Evolutionary conservation across 768 basidiomycete genomes (phyloP).

Genomic region (Rossbeevera mucosa): DNA sequence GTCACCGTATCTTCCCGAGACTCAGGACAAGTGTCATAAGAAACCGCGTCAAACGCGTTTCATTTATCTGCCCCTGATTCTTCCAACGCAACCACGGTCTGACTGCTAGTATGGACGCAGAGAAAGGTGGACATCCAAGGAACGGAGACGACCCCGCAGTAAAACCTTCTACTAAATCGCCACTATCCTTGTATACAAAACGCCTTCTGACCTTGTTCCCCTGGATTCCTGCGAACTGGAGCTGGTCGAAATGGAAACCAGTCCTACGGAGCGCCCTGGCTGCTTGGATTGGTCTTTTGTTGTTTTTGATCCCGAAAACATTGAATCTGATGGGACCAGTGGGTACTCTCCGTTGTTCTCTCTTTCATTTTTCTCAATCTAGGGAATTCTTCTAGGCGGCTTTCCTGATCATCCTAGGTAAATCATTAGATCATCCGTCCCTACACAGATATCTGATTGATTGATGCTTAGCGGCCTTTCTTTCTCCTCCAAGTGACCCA

Average conservation of each 20-base stretch:
- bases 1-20: constrained; percentile 7
- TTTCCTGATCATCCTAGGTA: constrained; percentile 63
- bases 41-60: neutral
- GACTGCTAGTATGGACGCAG: neutral
- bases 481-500: constrained; percentile 65
- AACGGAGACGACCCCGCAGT: neutral
- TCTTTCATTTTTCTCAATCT: neutral
- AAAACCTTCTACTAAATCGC: neutral
- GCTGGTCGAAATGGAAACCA: constrained; percentile 57
- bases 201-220: constrained; percentile 32
- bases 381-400: constrained; percentile 43
- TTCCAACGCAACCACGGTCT: neutral
- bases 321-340: constrained; percentile 57
- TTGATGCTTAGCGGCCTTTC: constrained; percentile 44
- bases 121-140: neutral
- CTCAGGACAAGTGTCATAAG: constrained; percentile 2
- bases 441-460: neutral
- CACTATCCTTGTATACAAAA: neutral
- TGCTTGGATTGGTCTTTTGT: constrained; percentile 55
- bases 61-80: neutral
- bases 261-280: constrained; percentile 57
- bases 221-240: constrained; percentile 59
- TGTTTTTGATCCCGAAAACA: constrained; percentile 54
- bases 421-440: neutral
- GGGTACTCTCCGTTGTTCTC: neutral